These are phyloP conservation scores for Irpex lacteus DNA, from an alignment of 1,284 basidiomycete species.

Conservation along the genomic window DNA sequence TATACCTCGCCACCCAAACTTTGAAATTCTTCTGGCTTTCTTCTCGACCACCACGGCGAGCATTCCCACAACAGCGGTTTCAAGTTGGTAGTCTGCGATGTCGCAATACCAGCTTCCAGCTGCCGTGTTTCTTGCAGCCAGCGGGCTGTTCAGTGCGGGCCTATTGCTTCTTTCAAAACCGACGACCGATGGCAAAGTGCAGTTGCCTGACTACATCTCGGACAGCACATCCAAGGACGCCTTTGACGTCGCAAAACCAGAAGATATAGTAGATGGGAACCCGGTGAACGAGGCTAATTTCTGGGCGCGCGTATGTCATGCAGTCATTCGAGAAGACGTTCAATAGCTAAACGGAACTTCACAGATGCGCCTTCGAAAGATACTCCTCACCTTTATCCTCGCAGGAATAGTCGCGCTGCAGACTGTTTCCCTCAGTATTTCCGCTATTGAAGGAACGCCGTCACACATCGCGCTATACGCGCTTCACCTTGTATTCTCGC, in stretches of 20 bases:
- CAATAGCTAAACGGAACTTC: background rate
- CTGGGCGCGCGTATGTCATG: slow-evolving; percentile 60
- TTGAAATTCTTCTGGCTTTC: background rate
- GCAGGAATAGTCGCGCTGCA: slow-evolving; percentile 47
- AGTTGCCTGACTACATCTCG: slow-evolving; percentile 42
- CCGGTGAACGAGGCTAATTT: slow-evolving; percentile 72
- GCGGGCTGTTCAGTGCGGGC: slow-evolving; percentile 38
- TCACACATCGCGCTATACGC: slow-evolving; percentile 36
- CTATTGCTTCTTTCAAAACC: slow-evolving; percentile 39
- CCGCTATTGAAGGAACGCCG: slow-evolving; percentile 36
- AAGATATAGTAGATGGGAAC: slow-evolving; percentile 72
- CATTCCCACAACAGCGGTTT: background rate
- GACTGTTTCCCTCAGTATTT: slow-evolving; percentile 52
- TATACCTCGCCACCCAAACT: background rate
- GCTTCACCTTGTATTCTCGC: slow-evolving; percentile 55
- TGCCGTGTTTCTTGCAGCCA: slow-evolving; percentile 29
- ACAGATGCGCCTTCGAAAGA: slow-evolving; percentile 58
- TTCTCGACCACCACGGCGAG: background rate
- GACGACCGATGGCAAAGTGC: slow-evolving; percentile 47
- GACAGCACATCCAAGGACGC: slow-evolving; percentile 53
- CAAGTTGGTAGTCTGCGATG: slow-evolving; percentile 37
- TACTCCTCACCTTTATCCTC: slow-evolving; percentile 44
- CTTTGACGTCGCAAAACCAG: slow-evolving; percentile 73
- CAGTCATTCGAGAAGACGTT: background rate
- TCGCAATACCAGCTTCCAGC: slow-evolving; percentile 58